Percentiles rank a stretch among this genome's conserved stretches.
Conservation (phyloP, 192 early-diverging fungal genomes). For the Tieghemiomyces parasiticus region DNA sequence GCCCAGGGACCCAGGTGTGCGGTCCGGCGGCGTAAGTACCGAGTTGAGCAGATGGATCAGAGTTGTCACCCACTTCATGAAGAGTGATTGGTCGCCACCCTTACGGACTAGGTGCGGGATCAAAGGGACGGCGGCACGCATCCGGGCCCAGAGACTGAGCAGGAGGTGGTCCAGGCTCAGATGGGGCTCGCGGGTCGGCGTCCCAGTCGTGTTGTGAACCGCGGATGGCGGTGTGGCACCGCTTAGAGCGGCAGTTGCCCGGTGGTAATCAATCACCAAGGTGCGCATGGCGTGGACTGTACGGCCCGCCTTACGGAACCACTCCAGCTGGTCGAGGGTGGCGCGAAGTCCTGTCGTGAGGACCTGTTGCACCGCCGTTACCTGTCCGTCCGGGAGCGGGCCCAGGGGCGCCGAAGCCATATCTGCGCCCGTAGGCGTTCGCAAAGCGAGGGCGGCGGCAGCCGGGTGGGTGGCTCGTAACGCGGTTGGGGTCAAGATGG, state of each 20-base stretch:
- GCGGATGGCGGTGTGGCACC: background rate
- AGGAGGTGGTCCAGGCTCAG: background rate
- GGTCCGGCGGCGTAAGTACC: background rate
- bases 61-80: conserved; percentile 8
- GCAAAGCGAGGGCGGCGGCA: too few relatives aligned
- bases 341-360: background rate
- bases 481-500: too few relatives aligned
- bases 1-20: background rate
- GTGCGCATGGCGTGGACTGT: conserved; percentile 2
- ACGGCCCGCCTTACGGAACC: background rate
- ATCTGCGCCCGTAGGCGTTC: too few relatives aligned
- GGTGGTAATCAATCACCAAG: background rate
- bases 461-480: too few relatives aligned
- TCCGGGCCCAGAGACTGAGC: background rate
- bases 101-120: background rate
- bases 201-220: background rate
- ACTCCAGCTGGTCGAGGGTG: background rate
- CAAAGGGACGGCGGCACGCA: conserved; percentile 1
- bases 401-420: too few relatives aligned
- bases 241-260: background rate
- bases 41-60: conserved; percentile 5
- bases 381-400: background rate
- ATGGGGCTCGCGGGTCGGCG: background rate
- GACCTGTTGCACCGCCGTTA: background rate
- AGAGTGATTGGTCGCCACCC: too few relatives aligned